Conservation (phyloP, 768 basidiomycete species). For the Suillus subluteus region DNA sequence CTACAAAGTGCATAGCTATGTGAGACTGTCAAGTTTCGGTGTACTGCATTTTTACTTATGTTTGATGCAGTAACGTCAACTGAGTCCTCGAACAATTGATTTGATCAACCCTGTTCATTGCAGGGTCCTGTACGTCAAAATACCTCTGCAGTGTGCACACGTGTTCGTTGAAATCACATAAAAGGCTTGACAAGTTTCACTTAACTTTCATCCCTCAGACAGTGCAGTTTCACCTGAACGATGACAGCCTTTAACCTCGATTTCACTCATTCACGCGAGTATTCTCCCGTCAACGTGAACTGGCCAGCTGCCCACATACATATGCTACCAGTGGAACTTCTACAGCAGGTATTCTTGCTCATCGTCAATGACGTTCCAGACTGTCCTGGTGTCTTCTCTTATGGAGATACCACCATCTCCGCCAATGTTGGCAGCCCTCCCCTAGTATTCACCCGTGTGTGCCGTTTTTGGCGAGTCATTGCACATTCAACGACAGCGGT, state of each 20-base stretch:
- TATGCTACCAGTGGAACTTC: not conserved
- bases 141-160: not conserved
- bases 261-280: not conserved
- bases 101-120: not conserved
- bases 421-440: not conserved
- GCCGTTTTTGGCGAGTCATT: not conserved
- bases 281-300: not conserved
- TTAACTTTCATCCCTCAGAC: not conserved
- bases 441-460: not conserved
- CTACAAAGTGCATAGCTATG: too few relatives aligned
- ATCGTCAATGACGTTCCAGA: not conserved
- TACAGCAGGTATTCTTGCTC: not conserved
- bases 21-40: too few relatives aligned
- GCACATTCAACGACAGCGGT: not conserved
- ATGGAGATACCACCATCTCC: conserved; percentile 1
- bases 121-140: not conserved
- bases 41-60: not conserved
- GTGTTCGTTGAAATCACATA: not conserved
- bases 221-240: not conserved
- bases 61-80: not conserved
- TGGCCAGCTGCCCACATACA: not conserved
- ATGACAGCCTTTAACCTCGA: not conserved
- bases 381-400: not conserved
- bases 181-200: not conserved
- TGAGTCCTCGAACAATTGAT: not conserved